Evolutionary conservation across 1,284 basidiomycete species (phyloP), one percentile per base, ranked within the genome.

Genomic region (Ceratobasidium sp.): DNA sequence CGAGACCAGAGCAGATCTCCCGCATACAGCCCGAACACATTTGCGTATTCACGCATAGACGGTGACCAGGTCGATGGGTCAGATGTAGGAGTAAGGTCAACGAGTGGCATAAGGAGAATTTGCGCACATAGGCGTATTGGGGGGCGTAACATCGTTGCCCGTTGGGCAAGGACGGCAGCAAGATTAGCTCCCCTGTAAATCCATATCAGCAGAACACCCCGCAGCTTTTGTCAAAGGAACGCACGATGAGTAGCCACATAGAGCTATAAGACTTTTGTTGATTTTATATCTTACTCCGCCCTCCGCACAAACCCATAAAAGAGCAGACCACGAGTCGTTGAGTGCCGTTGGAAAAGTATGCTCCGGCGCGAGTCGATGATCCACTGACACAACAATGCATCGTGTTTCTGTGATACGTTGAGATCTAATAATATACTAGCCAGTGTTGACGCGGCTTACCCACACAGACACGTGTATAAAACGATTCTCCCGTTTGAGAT

Each of bases 1-100:
- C 89, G 86, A 87, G 92, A 94, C 93, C 93, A 94, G 53, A 90
- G 82, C 93, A 94, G 94, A 68, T 90, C 90, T 6, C 81, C 89
- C 0, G 90, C 90, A 4, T 86, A 86, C 40, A 95, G 87, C 86
- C 91, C 90, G 0, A 90, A 88, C 0, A 91, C 89, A 73, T 91
- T 84, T 26, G 86, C 84, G 81, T 92, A 91, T 80, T 89, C 88
- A 13, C 60, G 60, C 78, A 75, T 75, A 46, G 85, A 84, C 91
- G 92, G 93, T 13, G 89, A 89, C 53, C 78, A 77, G 71, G 80
- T 81, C 15, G 55, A 40, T 5, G 77, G 77, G n/a, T 71, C 56
- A 12, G 40, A 26, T 2, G 66, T 69, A 7, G 39, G n/a, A n/a
- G 68, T 78, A 51, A 72, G 28, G 28, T 66, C 55, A 15, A 67